Conservation (phyloP, 352 stramenopile species). For the Globisporangium paddicum region DNA sequence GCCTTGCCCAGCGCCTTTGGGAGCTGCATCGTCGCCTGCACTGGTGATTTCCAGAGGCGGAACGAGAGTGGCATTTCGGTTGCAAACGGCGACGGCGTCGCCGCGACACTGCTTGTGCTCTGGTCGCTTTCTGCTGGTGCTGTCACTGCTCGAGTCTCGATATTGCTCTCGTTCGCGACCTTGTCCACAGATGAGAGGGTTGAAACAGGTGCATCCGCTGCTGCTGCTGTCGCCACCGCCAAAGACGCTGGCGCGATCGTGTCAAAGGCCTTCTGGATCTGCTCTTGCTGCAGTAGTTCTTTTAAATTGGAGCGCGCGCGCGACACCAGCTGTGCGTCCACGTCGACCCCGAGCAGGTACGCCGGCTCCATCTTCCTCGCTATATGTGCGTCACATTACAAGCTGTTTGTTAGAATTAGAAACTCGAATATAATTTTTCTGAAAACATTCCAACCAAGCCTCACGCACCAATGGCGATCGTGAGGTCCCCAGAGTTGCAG, state of each 20-base stretch:
- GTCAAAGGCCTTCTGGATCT: constrained; percentile 49
- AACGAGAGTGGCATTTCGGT: constrained; percentile 63
- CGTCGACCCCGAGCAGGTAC: constrained; percentile 68
- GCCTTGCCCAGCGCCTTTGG: constrained; percentile 49
- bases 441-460: neutral
- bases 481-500: constrained; percentile 82
- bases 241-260: constrained; percentile 23
- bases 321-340: constrained; percentile 63
- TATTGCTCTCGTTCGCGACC: neutral
- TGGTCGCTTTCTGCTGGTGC: constrained; percentile 7
- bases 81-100: constrained; percentile 15
- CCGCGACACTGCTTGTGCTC: constrained; percentile 10
- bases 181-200: neutral
- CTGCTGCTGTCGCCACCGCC: neutral
- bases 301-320: constrained; percentile 54
- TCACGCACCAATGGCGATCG: constrained; percentile 50
- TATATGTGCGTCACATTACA: constrained; percentile 9
- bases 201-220: neutral
- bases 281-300: constrained; percentile 53
- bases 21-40: constrained; percentile 20
- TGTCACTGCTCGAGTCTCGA: neutral
- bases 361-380: constrained; percentile 44
- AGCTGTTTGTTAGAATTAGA: neutral
- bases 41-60: constrained; percentile 56
- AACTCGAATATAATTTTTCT: neutral